These are phyloP conservation scores for Corymbia maculata DNA, from an alignment of 345 rosid species.

Conservation along the genomic window DNA sequence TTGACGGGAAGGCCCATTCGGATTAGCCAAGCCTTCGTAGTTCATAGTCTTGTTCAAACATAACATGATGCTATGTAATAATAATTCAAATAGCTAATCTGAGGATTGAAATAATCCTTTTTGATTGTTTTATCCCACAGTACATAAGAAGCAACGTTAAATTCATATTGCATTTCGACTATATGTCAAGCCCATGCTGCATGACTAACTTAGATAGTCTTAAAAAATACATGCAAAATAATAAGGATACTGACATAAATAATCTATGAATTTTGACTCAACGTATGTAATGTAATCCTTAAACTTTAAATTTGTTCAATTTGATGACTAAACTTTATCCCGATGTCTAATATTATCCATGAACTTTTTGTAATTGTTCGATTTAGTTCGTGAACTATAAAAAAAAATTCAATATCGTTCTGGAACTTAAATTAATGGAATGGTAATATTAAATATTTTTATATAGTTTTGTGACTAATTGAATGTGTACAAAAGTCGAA, in stretches of 20 bases:
- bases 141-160: not conserved
- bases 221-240: not conserved
- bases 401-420: not conserved
- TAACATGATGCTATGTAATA: not conserved
- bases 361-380: no score
- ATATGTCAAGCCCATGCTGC: not conserved
- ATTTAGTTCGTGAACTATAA: accelerated
- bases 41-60: not conserved
- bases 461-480: no score
- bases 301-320: no score
- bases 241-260: not conserved
- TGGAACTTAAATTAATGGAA: not conserved
- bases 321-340: no score
- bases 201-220: not conserved
- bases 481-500: not conserved
- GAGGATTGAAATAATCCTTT: not conserved
- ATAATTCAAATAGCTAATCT: not conserved
- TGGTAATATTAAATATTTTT: no score
- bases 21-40: not conserved
- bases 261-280: not conserved
- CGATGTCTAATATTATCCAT: not conserved
- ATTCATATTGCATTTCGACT: not conserved
- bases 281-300: no score
- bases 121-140: not conserved
- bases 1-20: not conserved